Percentiles rank a stretch among this genome's conserved stretches.
Evolutionary conservation across 2,329 filamentous ascomycete genomes (phyloP).

Genomic region (Colletotrichum navitas): DNA sequence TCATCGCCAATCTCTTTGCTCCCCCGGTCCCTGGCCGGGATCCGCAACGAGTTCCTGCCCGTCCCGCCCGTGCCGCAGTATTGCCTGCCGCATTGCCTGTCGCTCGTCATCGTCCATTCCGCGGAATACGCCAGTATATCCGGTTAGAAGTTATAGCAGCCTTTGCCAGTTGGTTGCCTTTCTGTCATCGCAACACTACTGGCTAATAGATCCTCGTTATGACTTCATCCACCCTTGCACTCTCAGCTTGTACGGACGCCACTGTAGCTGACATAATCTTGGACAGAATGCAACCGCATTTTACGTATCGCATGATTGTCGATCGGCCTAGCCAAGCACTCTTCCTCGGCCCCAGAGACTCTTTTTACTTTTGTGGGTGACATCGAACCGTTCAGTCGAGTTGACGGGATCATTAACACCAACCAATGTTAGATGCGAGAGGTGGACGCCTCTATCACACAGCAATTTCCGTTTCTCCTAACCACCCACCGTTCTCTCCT

Average conservation of each 20-base stretch:
- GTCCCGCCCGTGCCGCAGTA: slow-evolving; percentile 37
- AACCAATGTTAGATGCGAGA: slow-evolving; percentile 3
- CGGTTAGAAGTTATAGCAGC: slow-evolving; percentile 16
- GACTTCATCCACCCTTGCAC: neutral
- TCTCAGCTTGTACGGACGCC: slow-evolving; percentile 25
- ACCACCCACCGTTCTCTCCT: slow-evolving; percentile 7
- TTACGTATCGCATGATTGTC: neutral
- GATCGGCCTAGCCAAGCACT: slow-evolving; percentile 7
- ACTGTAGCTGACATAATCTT: neutral
- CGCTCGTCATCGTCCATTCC: slow-evolving; percentile 19
- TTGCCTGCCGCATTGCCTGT: slow-evolving; percentile 29
- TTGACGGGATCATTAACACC: neutral
- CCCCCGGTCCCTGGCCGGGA: slow-evolving; percentile 22
- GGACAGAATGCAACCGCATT: slow-evolving; percentile 5
- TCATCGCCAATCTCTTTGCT: slow-evolving; percentile 27
- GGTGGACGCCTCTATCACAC: slow-evolving; percentile 22
- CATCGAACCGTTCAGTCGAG: slow-evolving; percentile 28
- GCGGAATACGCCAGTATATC: slow-evolving; percentile 28
- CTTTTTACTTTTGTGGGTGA: slow-evolving; percentile 25
- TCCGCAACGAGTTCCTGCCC: slow-evolving; percentile 33
- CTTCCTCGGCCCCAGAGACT: neutral
- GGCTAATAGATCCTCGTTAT: neutral
- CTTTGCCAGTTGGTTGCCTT: neutral
- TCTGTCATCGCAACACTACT: neutral
- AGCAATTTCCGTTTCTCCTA: slow-evolving; percentile 26